Conservation (phyloP, 169 alveolate genomes). For the Plasmodium adleri region DNA sequence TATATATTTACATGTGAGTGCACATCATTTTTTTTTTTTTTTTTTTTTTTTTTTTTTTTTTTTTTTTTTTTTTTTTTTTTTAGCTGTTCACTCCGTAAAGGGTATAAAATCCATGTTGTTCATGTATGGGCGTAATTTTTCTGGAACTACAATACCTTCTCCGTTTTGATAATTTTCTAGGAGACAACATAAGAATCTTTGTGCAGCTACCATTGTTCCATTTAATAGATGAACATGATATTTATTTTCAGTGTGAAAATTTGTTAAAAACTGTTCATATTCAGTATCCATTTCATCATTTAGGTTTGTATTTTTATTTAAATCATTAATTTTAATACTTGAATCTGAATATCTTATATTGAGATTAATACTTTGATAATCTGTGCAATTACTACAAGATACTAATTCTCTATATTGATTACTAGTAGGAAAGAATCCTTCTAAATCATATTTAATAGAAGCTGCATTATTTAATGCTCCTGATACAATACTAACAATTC, state of each 20-base stretch:
- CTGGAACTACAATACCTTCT: conserved; percentile 95
- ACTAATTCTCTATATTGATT: conserved; percentile 97
- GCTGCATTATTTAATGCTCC: conserved; percentile 99
- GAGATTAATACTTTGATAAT: conserved; percentile 93
- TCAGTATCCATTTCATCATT: conserved; percentile 86
- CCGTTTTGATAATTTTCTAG: conserved; percentile 96
- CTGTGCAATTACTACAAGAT: conserved; percentile 99
- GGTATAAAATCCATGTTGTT: conserved; percentile 93
- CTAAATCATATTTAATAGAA: conserved; percentile 98
- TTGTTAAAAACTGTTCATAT: conserved; percentile 89
- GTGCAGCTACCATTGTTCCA: conserved; percentile 99
- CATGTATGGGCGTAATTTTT: conserved; percentile 93
- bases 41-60: conserved; percentile 13
- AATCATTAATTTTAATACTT: conserved; percentile 15
- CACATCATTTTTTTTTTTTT: not conserved
- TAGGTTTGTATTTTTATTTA: not conserved
- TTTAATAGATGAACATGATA: conserved; percentile 97
- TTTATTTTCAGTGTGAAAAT: conserved; percentile 83
- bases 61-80: not conserved
- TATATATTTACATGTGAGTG: too few species aligned
- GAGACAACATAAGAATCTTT: conserved; percentile 97
- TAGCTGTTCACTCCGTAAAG: conserved; percentile 19
- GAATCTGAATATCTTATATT: conserved; percentile 82
- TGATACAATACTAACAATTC: conserved; percentile 97
- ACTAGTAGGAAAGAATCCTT: conserved; percentile 99